Evolutionary conservation across 805 yeast species (phyloP).

Genomic region (Ogataea haglerorum): DNA sequence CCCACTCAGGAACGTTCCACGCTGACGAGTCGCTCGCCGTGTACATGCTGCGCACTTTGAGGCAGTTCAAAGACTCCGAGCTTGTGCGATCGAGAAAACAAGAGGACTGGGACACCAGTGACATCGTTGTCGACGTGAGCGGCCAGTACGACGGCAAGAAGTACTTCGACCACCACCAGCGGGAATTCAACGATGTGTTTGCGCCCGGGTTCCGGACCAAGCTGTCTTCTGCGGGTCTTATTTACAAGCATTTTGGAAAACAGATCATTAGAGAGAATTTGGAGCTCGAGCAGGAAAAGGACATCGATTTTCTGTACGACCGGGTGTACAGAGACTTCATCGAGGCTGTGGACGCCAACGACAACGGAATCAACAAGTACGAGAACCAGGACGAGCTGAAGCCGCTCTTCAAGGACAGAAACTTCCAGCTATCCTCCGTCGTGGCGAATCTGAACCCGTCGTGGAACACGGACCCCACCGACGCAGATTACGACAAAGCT

Average conservation of each 20-base stretch:
- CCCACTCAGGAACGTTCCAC: slow-evolving; percentile 92
- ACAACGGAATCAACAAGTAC: slow-evolving; percentile 83
- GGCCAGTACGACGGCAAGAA: slow-evolving; percentile 85
- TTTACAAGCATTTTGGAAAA: slow-evolving; percentile 82
- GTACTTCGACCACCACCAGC: slow-evolving; percentile 94
- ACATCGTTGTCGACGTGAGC: slow-evolving; percentile 92
- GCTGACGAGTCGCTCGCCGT: slow-evolving; percentile 97
- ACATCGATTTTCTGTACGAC: slow-evolving; percentile 62
- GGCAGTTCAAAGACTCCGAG: slow-evolving; percentile 61
- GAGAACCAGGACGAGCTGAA: slow-evolving; percentile 46
- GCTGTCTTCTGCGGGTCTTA: slow-evolving; percentile 89
- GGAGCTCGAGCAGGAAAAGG: slow-evolving; percentile 35
- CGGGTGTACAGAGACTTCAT: slow-evolving; percentile 83
- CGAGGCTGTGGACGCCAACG: slow-evolving; percentile 93
- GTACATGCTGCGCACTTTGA: slow-evolving; percentile 70
- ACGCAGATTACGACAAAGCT: slow-evolving; percentile 60
- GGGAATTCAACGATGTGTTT: slow-evolving; percentile 81
- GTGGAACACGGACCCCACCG: slow-evolving; percentile 71
- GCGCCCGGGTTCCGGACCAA: slow-evolving; percentile 63
- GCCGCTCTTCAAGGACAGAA: slow-evolving; percentile 67
- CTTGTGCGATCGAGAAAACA: slow-evolving; percentile 84
- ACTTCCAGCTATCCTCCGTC: slow-evolving; percentile 73
- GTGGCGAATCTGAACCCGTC: slow-evolving; percentile 80
- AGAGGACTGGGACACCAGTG: slow-evolving; percentile 77
- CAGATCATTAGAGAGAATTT: slow-evolving; percentile 58